A percentile compares a stretch with the other conserved stretches of the same genome.
Evolutionary conservation across 2,329 filamentous ascomycete species (phyloP).

Genomic region (Neofusicoccum sp.): DNA sequence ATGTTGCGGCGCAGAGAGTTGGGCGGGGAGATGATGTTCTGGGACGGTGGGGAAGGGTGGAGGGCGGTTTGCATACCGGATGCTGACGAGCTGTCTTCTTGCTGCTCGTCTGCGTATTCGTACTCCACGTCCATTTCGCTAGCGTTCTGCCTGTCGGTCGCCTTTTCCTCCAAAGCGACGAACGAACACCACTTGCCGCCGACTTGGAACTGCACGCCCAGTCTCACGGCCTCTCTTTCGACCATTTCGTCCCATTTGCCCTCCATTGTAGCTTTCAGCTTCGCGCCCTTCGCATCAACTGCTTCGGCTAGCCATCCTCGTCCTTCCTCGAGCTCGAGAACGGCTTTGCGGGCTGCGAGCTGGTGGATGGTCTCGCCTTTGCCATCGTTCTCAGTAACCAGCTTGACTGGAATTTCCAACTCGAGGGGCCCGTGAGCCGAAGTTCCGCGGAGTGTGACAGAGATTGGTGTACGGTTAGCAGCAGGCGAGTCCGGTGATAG

Average conservation of each 20-base stretch:
- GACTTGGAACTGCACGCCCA: constrained; percentile 66
- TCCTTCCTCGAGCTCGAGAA: constrained; percentile 67
- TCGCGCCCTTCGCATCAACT: constrained; percentile 37
- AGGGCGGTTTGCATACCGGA: not conserved
- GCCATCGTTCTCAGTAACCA: constrained; percentile 29
- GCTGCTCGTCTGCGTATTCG: not conserved
- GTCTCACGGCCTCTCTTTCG: constrained; percentile 62
- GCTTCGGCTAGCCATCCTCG: constrained; percentile 58
- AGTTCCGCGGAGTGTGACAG: constrained; percentile 58
- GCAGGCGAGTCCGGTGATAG: constrained; percentile 50
- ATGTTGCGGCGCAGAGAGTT: no score
- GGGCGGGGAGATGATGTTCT: not conserved
- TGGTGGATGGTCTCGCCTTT: constrained; percentile 63
- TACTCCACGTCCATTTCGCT: constrained; percentile 18
- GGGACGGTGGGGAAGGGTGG: not conserved
- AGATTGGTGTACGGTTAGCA: constrained; percentile 48
- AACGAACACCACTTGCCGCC: constrained; percentile 71
- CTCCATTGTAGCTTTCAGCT: constrained; percentile 42
- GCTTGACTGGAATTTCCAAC: constrained; percentile 62
- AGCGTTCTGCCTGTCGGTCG: not conserved
- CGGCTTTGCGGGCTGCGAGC: constrained; percentile 66
- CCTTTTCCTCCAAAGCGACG: constrained; percentile 59
- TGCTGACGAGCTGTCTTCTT: not conserved
- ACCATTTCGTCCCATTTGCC: constrained; percentile 60
- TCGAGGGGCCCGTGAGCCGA: constrained; percentile 59